A percentile compares a stretch with the other conserved stretches of the same genome.
phyloP scores from a whole-genome alignment of 768 basidiomycete species.

The Leccinum imitatum region DNA sequence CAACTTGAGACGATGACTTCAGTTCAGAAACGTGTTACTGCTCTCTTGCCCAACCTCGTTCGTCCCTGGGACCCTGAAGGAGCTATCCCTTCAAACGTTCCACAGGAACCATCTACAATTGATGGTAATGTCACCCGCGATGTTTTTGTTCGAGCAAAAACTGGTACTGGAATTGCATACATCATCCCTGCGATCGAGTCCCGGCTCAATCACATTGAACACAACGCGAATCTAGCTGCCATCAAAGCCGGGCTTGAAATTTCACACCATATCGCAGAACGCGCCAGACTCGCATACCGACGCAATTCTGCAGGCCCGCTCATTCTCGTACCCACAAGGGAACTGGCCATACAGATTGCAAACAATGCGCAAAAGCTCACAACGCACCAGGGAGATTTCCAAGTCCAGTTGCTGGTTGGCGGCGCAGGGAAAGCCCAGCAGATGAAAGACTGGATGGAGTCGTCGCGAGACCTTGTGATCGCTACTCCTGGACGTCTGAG shows the following conservation, averaged over 20 bases:
- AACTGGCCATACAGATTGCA: conserved; percentile 88
- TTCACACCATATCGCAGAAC: conserved; percentile 31
- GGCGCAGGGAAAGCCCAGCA: conserved; percentile 68
- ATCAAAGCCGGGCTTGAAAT: conserved; percentile 40
- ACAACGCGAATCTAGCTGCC: conserved; percentile 40
- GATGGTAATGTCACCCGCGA: conserved; percentile 46
- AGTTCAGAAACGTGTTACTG: conserved; percentile 80
- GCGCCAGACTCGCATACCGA: conserved; percentile 40
- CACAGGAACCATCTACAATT: neutral
- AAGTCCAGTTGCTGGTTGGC: conserved; percentile 76
- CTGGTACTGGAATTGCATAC: conserved; percentile 89
- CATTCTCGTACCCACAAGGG: conserved; percentile 87
- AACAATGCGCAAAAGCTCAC: conserved; percentile 73
- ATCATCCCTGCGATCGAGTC: conserved; percentile 84
- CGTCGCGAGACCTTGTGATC: conserved; percentile 78
- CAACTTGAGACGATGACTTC: conserved; percentile 68
- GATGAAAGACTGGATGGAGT: conserved; percentile 61
- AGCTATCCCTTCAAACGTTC: conserved; percentile 3
- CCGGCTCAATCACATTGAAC: conserved; percentile 59
- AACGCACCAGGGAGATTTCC: conserved; percentile 57
- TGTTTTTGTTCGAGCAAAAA: conserved; percentile 82
- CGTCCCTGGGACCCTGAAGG: conserved; percentile 45
- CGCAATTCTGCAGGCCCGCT: conserved; percentile 62
- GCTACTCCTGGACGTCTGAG: conserved; percentile 86
- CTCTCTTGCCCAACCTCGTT: conserved; percentile 69